phyloP scores from a whole-genome alignment of 768 basidiomycete species.

The Lenzites betulinus region DNA sequence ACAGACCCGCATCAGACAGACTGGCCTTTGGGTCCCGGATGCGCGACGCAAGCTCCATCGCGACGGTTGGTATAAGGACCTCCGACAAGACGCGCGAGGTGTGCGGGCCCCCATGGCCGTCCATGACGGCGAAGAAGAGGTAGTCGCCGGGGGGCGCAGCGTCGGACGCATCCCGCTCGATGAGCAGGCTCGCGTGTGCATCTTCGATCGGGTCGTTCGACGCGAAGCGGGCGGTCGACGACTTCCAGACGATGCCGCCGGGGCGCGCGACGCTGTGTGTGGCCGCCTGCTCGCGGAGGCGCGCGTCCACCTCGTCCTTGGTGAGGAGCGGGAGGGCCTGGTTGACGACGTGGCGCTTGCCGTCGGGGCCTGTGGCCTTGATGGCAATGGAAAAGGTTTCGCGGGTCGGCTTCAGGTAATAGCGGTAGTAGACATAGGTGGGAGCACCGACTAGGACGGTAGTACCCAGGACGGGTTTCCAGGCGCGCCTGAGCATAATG shows the following conservation, averaged over 20 bases:
- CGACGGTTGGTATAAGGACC: slow-evolving; percentile 82
- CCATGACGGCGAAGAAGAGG: slow-evolving; percentile 87
- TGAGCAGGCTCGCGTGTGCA: slow-evolving; percentile 69
- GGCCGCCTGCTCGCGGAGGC: slow-evolving; percentile 56
- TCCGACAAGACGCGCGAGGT: slow-evolving; percentile 85
- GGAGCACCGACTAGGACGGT: slow-evolving; percentile 57
- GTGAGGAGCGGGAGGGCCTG: slow-evolving; percentile 59
- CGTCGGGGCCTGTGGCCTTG: slow-evolving; percentile 56
- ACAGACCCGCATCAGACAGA: slow-evolving; percentile 29
- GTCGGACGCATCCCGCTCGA: slow-evolving; percentile 63
- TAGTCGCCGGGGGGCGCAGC: slow-evolving; percentile 66
- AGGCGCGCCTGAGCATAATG: slow-evolving; percentile 63
- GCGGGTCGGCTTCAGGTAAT: slow-evolving; percentile 32
- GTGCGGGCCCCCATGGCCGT: slow-evolving; percentile 83
- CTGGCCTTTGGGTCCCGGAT: slow-evolving; percentile 38
- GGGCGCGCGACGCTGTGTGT: slow-evolving; percentile 49
- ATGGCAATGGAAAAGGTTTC: slow-evolving; percentile 63
- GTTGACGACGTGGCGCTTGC: slow-evolving; percentile 55
- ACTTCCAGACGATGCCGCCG: slow-evolving; percentile 66
- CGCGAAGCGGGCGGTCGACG: slow-evolving; percentile 75
- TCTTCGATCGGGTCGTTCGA: slow-evolving; percentile 95
- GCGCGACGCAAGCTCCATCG: slow-evolving; percentile 68
- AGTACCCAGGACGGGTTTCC: slow-evolving; percentile 66
- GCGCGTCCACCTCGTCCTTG: slow-evolving; percentile 53
- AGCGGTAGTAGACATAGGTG: slow-evolving; percentile 59